A percentile compares a stretch with the other conserved stretches of the same genome.
These are phyloP conservation scores for Penicillium longicatenatum DNA, from an alignment of 495 filamentous ascomycete species.

Conservation along the genomic window DNA sequence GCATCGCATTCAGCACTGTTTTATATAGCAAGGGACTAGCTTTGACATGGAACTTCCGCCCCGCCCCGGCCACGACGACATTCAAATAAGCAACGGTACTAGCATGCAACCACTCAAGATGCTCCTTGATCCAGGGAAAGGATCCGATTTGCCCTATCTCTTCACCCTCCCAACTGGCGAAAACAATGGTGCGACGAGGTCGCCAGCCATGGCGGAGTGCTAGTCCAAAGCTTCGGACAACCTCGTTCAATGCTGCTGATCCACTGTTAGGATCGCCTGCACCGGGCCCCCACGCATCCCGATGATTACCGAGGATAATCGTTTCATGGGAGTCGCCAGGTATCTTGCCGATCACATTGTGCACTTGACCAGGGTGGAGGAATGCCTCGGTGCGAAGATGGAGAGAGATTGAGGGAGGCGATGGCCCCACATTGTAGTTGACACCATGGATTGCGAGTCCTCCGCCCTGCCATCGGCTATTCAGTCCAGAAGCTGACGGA, in stretches of 20 bases:
- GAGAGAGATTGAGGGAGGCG: constrained; percentile 61
- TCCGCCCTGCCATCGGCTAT: constrained; percentile 59
- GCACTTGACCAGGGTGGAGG: constrained; percentile 71
- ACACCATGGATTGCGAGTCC: constrained; percentile 73
- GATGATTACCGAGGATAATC: constrained; percentile 78
- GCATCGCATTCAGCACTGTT: constrained; percentile 30
- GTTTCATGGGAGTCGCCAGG: constrained; percentile 77
- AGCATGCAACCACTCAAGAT: constrained; percentile 66
- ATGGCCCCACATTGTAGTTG: constrained; percentile 77
- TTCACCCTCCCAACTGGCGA: constrained; percentile 2
- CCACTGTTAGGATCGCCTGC: constrained; percentile 73
- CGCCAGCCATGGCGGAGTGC: constrained; percentile 67
- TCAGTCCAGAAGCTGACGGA: constrained; percentile 64
- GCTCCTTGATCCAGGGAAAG: constrained; percentile 62
- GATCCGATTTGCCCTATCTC: not conserved
- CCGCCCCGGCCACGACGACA: constrained; percentile 52
- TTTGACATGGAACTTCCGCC: constrained; percentile 34
- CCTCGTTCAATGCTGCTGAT: constrained; percentile 75
- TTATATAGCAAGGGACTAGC: constrained; percentile 69
- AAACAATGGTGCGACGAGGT: constrained; percentile 38
- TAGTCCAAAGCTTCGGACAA: constrained; percentile 68
- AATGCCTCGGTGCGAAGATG: constrained; percentile 77
- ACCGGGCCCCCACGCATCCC: constrained; percentile 79
- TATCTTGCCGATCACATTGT: constrained; percentile 83
- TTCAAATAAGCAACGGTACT: constrained; percentile 64